phyloP scores from a whole-genome alignment of 2,329 filamentous ascomycete species.

The Neonectria neomacrospora region DNA sequence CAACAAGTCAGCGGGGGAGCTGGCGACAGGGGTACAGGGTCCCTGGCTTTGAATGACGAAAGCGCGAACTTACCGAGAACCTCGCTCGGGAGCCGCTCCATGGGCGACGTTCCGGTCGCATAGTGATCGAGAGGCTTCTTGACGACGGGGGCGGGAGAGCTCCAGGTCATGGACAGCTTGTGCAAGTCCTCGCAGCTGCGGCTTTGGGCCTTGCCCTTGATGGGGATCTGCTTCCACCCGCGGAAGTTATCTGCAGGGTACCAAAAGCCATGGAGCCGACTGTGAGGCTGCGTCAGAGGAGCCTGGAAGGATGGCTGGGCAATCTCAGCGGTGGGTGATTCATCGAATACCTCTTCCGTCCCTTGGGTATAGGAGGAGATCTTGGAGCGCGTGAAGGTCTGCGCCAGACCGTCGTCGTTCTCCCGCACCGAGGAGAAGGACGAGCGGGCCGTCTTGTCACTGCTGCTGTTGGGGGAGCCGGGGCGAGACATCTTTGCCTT shows the following conservation, averaged over 20 bases:
- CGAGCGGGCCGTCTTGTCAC: conserved; percentile 57
- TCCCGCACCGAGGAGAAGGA: conserved; percentile 73
- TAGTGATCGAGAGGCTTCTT: conserved; percentile 46
- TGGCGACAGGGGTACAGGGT: conserved; percentile 28
- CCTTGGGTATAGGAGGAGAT: conserved; percentile 66
- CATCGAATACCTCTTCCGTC: conserved; percentile 64
- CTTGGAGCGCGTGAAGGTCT: conserved; percentile 72
- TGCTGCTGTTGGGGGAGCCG: conserved; percentile 49
- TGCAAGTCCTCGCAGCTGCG: conserved; percentile 71
- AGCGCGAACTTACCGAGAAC: conserved; percentile 71
- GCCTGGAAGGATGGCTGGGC: conserved; percentile 60
- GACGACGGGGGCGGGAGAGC: conserved; percentile 51
- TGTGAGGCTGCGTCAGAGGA: conserved; percentile 65
- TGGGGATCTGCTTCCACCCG: conserved; percentile 71
- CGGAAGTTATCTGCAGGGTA: conserved; percentile 68
- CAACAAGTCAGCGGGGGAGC: conserved; percentile 35
- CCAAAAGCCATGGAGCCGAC: conserved; percentile 68
- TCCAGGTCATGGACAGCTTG: conserved; percentile 66
- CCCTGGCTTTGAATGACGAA: conserved; percentile 11
- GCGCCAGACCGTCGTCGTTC: conserved; percentile 67
- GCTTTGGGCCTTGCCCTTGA: conserved; percentile 68
- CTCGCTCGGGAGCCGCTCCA: conserved; percentile 77
- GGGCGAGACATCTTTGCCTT: conserved; percentile 53
- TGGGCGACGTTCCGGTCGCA: conserved; percentile 61
- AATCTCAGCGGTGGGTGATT: conserved; percentile 57